These are phyloP conservation scores for Aspergillus ochraceus DNA, from an alignment of 2,329 filamentous ascomycete species.

Conservation along the genomic window DNA sequence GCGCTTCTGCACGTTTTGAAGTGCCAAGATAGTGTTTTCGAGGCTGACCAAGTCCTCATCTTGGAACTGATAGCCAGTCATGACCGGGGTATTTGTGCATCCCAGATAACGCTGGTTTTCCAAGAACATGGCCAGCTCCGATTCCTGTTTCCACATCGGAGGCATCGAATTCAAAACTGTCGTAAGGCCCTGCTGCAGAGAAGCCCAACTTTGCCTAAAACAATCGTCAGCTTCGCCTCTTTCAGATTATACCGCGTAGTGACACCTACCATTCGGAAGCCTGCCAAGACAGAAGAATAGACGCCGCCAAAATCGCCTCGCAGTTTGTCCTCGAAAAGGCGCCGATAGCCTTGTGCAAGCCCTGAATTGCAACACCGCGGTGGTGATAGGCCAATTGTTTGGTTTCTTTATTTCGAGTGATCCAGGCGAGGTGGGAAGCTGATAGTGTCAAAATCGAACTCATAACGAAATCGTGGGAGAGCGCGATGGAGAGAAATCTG, in stretches of 20 bases:
- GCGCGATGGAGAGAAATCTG: slow-evolving; percentile 79
- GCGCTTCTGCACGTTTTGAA: slow-evolving; percentile 58
- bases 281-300: slow-evolving; percentile 92
- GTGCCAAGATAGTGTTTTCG: slow-evolving; percentile 65
- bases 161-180: slow-evolving; percentile 92
- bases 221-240: slow-evolving; percentile 28
- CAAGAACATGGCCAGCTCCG: slow-evolving; percentile 54
- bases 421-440: slow-evolving; percentile 89
- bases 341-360: slow-evolving; percentile 82
- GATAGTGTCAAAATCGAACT: slow-evolving; percentile 88
- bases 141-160: slow-evolving; percentile 79
- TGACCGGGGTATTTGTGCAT: slow-evolving; percentile 34
- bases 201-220: slow-evolving; percentile 83
- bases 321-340: slow-evolving; percentile 82
- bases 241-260: slow-evolving; percentile 12
- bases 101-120: slow-evolving; percentile 42
- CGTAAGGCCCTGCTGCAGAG: slow-evolving; percentile 86
- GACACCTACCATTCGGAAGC: slow-evolving; percentile 83
- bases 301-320: slow-evolving; percentile 88
- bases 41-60: slow-evolving; percentile 71
- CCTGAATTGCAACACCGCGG: slow-evolving; percentile 79
- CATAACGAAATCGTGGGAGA: slow-evolving; percentile 87
- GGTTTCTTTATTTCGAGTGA: slow-evolving; percentile 81
- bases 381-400: slow-evolving; percentile 89
- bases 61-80: slow-evolving; percentile 34